These are phyloP conservation scores for Cymbopogon flexuosus DNA, from an alignment of 202 grass and related monocot species.

Conservation along the genomic window DNA sequence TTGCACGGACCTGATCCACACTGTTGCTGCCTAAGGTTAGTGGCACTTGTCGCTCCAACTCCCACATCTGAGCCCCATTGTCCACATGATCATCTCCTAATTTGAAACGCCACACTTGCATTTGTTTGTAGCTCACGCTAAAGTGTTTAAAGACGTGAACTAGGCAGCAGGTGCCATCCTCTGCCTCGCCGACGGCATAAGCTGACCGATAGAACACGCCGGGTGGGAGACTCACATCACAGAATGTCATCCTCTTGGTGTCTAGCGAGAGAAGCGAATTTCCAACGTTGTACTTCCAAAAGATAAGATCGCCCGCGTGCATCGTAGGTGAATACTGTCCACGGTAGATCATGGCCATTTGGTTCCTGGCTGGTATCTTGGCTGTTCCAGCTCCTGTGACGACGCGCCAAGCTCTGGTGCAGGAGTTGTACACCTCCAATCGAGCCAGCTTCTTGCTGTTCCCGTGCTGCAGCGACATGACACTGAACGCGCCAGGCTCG, in stretches of 20 bases:
- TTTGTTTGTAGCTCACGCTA: neutral
- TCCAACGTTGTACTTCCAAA: neutral
- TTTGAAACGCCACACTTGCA: neutral
- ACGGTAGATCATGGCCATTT: neutral
- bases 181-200: neutral
- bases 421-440: neutral
- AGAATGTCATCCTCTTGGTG: neutral
- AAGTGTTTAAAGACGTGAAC: neutral
- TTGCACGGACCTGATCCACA: neutral
- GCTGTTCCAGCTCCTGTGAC: neutral
- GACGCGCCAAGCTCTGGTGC: neutral
- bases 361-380: neutral
- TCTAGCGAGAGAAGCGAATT: neutral
- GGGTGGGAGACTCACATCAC: neutral
- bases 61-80: neutral
- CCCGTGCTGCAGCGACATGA: neutral
- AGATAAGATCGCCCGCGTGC: neutral
- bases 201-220: neutral
- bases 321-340: neutral
- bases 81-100: neutral
- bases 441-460: neutral
- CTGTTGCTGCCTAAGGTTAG: neutral
- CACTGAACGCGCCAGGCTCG: neutral
- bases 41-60: neutral
- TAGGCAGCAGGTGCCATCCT: neutral